phyloP scores from a whole-genome alignment of 192 early-diverging fungal genomes.

The Linderina pennispora region DNA sequence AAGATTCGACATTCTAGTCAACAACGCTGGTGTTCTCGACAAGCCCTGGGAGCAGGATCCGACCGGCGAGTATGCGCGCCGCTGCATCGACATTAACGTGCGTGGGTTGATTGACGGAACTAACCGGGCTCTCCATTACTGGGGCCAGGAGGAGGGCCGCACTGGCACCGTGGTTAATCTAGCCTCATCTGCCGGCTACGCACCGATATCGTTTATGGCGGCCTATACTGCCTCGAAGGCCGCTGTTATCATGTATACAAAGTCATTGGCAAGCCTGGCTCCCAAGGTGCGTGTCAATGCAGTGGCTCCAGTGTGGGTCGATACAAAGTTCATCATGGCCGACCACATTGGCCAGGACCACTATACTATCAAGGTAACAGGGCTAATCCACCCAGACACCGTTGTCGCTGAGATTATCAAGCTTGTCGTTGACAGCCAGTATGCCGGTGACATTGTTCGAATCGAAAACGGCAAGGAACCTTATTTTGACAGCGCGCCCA shows the following conservation, averaged over 20 bases:
- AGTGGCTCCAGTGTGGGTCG: slow-evolving; percentile 48
- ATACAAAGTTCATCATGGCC: slow-evolving; percentile 45
- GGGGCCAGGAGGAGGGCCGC: slow-evolving; percentile 30
- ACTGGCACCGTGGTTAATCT: slow-evolving; percentile 64
- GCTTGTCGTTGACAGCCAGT: slow-evolving; percentile 44
- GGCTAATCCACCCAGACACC: slow-evolving; percentile 22
- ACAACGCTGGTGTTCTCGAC: slow-evolving; percentile 55
- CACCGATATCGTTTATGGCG: slow-evolving; percentile 44
- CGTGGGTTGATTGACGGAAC: slow-evolving; percentile 65
- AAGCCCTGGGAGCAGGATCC: slow-evolving; percentile 25
- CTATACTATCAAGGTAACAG: slow-evolving; percentile 3
- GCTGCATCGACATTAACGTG: slow-evolving; percentile 64
- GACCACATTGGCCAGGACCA: slow-evolving; percentile 28
- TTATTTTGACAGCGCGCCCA: slow-evolving; percentile 9
- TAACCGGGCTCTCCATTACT: slow-evolving; percentile 52
- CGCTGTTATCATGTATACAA: slow-evolving; percentile 58
- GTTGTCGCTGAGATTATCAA: slow-evolving; percentile 50
- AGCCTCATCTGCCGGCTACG: slow-evolving; percentile 59
- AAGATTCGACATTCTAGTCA: slow-evolving; percentile 48
- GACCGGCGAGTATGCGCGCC: slow-evolving; percentile 40
- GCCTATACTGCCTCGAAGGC: slow-evolving; percentile 70
- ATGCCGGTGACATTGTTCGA: slow-evolving; percentile 43
- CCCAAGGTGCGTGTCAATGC: slow-evolving; percentile 57
- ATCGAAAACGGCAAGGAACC: slow-evolving; percentile 7
- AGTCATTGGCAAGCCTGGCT: slow-evolving; percentile 28